These are phyloP conservation scores for Trichosporon coremiiforme DNA, from an alignment of 1,284 basidiomycete species.

Conservation along the genomic window DNA sequence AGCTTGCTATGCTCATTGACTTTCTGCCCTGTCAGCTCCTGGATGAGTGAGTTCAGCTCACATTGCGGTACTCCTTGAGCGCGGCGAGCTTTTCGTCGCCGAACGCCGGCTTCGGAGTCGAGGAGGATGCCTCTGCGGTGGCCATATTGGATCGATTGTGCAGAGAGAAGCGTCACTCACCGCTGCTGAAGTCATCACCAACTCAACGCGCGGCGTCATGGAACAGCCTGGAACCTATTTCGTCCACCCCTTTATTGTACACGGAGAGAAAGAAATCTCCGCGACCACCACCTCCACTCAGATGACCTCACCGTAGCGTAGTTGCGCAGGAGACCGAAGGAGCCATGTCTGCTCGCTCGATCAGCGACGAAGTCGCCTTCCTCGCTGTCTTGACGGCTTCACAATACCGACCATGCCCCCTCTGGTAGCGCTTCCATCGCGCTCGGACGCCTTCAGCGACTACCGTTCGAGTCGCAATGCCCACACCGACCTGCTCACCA, in stretches of 20 bases:
- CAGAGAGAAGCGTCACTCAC: not conserved
- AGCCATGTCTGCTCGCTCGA: not conserved
- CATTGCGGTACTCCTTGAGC: conserved; percentile 56
- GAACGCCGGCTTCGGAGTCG: conserved; percentile 39
- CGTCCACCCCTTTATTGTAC: not conserved
- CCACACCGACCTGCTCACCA: conserved; percentile 43
- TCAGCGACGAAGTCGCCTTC: not conserved
- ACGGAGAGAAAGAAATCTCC: not conserved
- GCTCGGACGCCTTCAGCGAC: conserved; percentile 39
- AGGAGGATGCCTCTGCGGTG: conserved; percentile 38
- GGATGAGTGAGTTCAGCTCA: conserved; percentile 28
- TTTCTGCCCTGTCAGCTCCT: conserved; percentile 67
- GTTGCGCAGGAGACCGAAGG: not conserved
- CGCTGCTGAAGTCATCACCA: conserved; percentile 11
- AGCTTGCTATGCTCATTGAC: conserved; percentile 81
- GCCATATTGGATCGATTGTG: conserved; percentile 23
- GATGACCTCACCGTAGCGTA: conserved; percentile 9
- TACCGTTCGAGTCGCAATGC: conserved; percentile 48
- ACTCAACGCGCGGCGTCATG: conserved; percentile 17
- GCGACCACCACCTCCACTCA: not conserved
- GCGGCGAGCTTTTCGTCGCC: conserved; percentile 55
- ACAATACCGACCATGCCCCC: conserved; percentile 35
- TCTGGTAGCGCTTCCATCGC: conserved; percentile 36
- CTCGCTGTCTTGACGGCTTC: not conserved
- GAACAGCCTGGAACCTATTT: not conserved